Base-by-base conservation (phyloP, 1,284 basidiomycete genomes). In the Puccinia polysora region DNA sequence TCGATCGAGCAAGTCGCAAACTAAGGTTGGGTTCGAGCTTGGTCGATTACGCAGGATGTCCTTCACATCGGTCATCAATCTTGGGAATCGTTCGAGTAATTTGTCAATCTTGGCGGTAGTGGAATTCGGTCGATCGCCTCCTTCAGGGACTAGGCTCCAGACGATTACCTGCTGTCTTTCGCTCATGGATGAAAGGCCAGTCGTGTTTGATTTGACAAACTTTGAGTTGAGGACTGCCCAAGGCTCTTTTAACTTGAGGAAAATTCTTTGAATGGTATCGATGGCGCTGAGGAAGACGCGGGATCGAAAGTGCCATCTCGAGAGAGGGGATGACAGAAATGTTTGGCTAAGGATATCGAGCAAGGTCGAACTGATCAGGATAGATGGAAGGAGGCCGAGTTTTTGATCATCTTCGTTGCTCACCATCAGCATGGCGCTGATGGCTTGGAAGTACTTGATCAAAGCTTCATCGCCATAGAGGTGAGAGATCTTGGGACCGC, bases 381-480 rank as follows among this genome's bases (percentile, higher is more conserved):
- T 43, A 32, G 50, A 43, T 47, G 10, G 5, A 28, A 68, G 23
- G 58, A 30, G 47, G 14, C 18, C 32, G n/a, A 30, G 14, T 2
- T 20, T n/a, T 32, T 56, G 15, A 12, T 55, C 38, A 18, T 58
- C 65, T 25, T 56, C 25, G 28, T 43, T 40, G 8, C 28, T 34
- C 7, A 30, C 32, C 25, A 32, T 36, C 52, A 68, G 43, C 25
- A 68, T 34, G 25, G 25, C 14, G 12, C 34, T 18, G 25, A 36
- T 55, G n/a, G 53, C 65, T 25, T 32, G 32, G 28, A 68, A n/a
- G 30, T 32, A 68, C n/a, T 34, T 12, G 36, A 23, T 47, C 40
- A 68, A 68, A 45, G 65, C 65, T 23, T 68, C 23, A 36, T 68
- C 65, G 18, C 65, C 65, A 23, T 68, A 45, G 6, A 47, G 12